Percentiles rank a stretch among this genome's conserved stretches.
Evolutionary conservation across 2,329 filamentous ascomycete species (phyloP).

Genomic region (Sporothrix sp.): DNA sequence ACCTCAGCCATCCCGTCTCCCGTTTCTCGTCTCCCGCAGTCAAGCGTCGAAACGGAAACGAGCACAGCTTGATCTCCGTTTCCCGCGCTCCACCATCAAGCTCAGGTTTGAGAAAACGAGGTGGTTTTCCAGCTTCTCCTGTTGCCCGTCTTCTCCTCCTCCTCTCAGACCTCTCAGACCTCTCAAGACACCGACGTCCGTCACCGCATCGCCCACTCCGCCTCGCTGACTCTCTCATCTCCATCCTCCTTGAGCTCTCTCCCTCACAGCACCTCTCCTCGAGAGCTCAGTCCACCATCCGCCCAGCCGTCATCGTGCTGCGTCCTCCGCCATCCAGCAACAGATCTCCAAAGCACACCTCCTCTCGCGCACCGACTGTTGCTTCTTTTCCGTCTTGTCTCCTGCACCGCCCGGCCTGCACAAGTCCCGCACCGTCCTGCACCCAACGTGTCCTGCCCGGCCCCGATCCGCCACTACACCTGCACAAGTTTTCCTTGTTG

Average conservation of each 20-base stretch:
- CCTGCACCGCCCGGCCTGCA: slow-evolving; percentile 16
- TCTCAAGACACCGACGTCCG: slow-evolving; percentile 3
- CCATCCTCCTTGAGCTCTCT: neutral
- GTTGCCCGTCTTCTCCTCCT: neutral
- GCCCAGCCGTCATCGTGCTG: slow-evolving; percentile 4
- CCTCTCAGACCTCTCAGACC: neutral
- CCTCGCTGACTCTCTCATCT: slow-evolving; percentile 5
- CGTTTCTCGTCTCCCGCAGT: neutral
- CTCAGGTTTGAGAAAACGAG: slow-evolving; percentile 8
- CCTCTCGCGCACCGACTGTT: slow-evolving; percentile 6
- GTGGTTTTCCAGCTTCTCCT: neutral
- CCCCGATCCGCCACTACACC: slow-evolving; percentile 54
- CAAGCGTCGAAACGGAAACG: slow-evolving; percentile 9
- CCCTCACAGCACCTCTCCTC: neutral
- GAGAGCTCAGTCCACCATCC: neutral
- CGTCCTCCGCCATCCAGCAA: slow-evolving; percentile 2
- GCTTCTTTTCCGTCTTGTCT: slow-evolving; percentile 1
- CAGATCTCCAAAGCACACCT: neutral
- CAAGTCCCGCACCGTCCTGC: slow-evolving; percentile 19
- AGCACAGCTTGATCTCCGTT: slow-evolving; percentile 1
- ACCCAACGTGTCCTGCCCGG: slow-evolving; percentile 8
- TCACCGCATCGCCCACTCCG: slow-evolving; percentile 2
- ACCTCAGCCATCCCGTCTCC: too few species aligned
- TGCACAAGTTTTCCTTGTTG: slow-evolving; percentile 79
- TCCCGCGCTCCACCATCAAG: neutral